A percentile compares a stretch with the other conserved stretches of the same genome.
These are phyloP conservation scores for Streptanthus diversifolius DNA, from an alignment of 345 rosid species.

Conservation along the genomic window DNA sequence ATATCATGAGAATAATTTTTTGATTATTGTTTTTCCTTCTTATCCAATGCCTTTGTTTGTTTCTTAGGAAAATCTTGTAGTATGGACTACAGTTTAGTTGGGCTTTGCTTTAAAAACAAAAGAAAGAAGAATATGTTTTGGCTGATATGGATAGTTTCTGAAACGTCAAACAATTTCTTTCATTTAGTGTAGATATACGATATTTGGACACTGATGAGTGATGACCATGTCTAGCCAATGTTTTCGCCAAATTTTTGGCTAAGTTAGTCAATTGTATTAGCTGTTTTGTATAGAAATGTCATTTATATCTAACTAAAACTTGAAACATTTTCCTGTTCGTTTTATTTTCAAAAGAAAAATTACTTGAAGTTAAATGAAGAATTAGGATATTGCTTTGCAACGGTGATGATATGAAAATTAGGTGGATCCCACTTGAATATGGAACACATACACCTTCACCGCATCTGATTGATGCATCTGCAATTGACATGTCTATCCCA, in stretches of 20 bases:
- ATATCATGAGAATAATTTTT: no score
- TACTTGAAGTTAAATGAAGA: not conserved
- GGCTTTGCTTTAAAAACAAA: no score
- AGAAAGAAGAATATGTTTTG: no score
- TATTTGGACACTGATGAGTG: not conserved
- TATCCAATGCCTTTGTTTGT: no score
- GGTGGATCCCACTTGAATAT: slow-evolving; percentile 15
- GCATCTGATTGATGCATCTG: not conserved
- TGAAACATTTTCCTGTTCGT: not conserved
- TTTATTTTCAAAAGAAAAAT: not conserved
- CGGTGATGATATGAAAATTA: slow-evolving; percentile 12
- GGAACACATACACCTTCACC: slow-evolving; percentile 5
- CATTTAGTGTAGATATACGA: not conserved
- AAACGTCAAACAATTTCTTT: no score
- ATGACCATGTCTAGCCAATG: not conserved
- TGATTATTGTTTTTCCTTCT: no score
- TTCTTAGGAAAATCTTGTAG: no score
- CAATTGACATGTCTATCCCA: slow-evolving; percentile 1
- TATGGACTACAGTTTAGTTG: no score
- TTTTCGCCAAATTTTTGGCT: not conserved
- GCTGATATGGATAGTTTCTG: no score
- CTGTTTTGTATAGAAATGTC: not conserved
- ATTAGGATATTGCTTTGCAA: not conserved
- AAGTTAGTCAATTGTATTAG: not conserved
- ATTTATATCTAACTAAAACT: not conserved